phyloP scores from a whole-genome alignment of 2,329 filamentous ascomycete species.

The Thermochaetoides dissita region DNA sequence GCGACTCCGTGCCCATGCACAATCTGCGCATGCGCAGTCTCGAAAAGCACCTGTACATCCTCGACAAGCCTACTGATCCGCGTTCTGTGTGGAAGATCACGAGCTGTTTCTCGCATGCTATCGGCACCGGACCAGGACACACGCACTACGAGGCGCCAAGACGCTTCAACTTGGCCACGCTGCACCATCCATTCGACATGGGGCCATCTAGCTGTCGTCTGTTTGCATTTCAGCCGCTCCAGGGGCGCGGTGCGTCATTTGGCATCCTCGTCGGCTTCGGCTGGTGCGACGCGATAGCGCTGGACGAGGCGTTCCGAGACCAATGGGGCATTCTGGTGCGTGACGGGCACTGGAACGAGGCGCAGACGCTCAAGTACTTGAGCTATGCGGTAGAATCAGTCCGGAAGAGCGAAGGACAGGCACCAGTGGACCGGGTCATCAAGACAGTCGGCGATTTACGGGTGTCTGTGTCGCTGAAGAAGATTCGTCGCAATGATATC shows the following conservation, averaged over 20 bases:
- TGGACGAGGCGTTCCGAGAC: constrained; percentile 4
- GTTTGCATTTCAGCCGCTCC: constrained; percentile 9
- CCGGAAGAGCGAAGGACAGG: background rate
- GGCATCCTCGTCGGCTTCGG: constrained; percentile 10
- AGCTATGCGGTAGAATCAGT: background rate
- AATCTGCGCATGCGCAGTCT: constrained; percentile 9
- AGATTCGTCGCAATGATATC: constrained; percentile 9
- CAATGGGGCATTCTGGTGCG: constrained; percentile 8
- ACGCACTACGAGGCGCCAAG: constrained; percentile 9
- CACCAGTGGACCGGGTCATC: constrained; percentile 5
- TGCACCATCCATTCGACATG: constrained; percentile 10
- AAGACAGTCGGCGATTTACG: constrained; percentile 3
- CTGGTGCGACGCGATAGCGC: constrained; percentile 8
- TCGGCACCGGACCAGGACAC: constrained; percentile 7
- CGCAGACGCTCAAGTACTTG: constrained; percentile 5
- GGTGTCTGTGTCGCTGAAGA: constrained; percentile 10
- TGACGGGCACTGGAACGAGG: constrained; percentile 9
- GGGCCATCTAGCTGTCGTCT: constrained; percentile 5
- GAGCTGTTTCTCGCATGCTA: constrained; percentile 9
- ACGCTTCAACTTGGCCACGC: constrained; percentile 4
- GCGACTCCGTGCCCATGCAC: constrained; percentile 1
- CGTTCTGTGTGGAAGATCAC: constrained; percentile 10
- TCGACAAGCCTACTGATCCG: constrained; percentile 4
- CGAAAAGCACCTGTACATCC: constrained; percentile 9
- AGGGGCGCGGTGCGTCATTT: constrained; percentile 3